These are phyloP conservation scores for Monosporascus sp. DNA, from an alignment of 2,329 filamentous ascomycete species.

Conservation along the genomic window DNA sequence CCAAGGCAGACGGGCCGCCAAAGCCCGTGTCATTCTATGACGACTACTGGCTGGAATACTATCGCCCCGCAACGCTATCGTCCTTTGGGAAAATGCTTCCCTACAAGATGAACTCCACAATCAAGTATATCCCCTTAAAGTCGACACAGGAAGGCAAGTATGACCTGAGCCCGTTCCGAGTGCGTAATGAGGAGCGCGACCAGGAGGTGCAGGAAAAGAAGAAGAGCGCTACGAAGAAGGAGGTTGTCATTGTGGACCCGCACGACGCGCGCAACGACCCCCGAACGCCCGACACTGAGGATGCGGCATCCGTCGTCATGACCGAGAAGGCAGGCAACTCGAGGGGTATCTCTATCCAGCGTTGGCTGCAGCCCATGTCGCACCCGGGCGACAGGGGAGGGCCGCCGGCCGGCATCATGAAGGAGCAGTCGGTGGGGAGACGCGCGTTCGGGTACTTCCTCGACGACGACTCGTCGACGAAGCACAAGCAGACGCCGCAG, in stretches of 20 bases:
- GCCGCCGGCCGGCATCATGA: conserved; percentile 45
- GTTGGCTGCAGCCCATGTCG: conserved; percentile 52
- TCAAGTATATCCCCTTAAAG: conserved; percentile 75
- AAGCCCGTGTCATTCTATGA: conserved; percentile 63
- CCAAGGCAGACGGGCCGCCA: conserved; percentile 30
- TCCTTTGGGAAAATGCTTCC: conserved; percentile 90
- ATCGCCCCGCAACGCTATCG: conserved; percentile 80
- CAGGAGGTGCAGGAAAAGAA: conserved; percentile 57
- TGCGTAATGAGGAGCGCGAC: conserved; percentile 58
- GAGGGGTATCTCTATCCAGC: conserved; percentile 51
- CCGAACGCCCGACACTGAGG: conserved; percentile 30
- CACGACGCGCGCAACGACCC: conserved; percentile 29
- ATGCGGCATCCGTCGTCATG: conserved; percentile 30
- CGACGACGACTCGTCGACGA: conserved; percentile 22
- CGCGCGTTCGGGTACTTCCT: not conserved
- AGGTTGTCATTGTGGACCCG: conserved; percentile 64
- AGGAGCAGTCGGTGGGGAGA: conserved; percentile 32
- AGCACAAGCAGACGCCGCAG: conserved; percentile 52
- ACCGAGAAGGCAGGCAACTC: conserved; percentile 34
- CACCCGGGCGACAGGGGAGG: conserved; percentile 27
- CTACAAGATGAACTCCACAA: conserved; percentile 85
- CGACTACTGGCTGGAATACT: conserved; percentile 98
- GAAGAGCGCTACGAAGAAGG: conserved; percentile 52
- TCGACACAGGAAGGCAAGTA: conserved; percentile 68
- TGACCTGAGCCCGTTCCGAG: conserved; percentile 82